A percentile compares a stretch with the other conserved stretches of the same genome.
phyloP scores from a whole-genome alignment of 2,329 filamentous ascomycete species.

The Allantophomopsis lycopodina region DNA sequence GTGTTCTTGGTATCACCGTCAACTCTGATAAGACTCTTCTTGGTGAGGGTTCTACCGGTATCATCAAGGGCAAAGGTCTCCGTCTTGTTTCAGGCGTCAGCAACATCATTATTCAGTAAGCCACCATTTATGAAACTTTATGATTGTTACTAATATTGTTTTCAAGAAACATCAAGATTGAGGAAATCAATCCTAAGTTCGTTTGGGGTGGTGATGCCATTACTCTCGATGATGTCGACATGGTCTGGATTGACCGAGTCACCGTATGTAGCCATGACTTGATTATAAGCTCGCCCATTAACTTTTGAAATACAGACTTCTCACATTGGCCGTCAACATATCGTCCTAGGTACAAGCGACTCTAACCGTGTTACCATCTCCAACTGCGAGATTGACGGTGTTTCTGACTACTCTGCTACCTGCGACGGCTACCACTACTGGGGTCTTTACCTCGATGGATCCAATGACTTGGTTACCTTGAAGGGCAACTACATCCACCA shows the following conservation, averaged over 20 bases:
- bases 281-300: too few species aligned
- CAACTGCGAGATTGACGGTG: conserved; percentile 30
- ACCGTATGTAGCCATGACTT: conserved; percentile 9
- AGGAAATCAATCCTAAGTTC: conserved; percentile 20
- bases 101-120: conserved; percentile 15
- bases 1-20: conserved; percentile 4
- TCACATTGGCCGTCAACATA: conserved; percentile 28
- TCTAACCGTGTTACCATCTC: conserved; percentile 27
- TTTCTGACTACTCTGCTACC: conserved; percentile 24
- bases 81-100: conserved; percentile 10
- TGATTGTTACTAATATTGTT: too few species aligned
- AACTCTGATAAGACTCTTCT: conserved; percentile 15
- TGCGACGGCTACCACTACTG: conserved; percentile 33
- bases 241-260: conserved; percentile 23
- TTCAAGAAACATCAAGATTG: too few species aligned
- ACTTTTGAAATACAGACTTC: conserved; percentile 12
- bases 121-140: conserved; percentile 7
- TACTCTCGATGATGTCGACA: conserved; percentile 17
- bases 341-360: conserved; percentile 20
- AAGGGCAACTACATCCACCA: conserved; percentile 30
- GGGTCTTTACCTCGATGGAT: conserved; percentile 25
- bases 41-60: conserved; percentile 11
- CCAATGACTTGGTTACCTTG: conserved; percentile 25
- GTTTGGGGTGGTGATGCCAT: conserved; percentile 25
- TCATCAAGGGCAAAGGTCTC: conserved; percentile 16